Evolutionary conservation across 2,329 filamentous ascomycete species (phyloP).

Genomic region (Talaromyces sp.): DNA sequence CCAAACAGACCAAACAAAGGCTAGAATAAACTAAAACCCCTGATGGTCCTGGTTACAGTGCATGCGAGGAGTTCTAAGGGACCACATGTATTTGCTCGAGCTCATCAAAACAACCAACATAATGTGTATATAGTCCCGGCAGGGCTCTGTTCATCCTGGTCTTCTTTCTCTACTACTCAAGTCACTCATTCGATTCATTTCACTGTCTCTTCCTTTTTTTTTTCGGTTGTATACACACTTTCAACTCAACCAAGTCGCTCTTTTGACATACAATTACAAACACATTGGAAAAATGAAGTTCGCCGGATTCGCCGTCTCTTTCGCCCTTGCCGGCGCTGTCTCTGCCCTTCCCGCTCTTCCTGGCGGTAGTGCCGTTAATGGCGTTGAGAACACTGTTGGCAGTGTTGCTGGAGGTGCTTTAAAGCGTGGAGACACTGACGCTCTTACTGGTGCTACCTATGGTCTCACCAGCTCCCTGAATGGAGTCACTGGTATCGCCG

Average conservation of each 20-base stretch:
- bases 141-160: background rate
- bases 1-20: conserved; percentile 5
- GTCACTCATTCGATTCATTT: conserved; percentile 24
- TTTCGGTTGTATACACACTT: conserved; percentile 3
- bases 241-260: conserved; percentile 22
- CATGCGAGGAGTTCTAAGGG: conserved; percentile 20
- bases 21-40: conserved; percentile 11
- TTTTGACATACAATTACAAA: conserved; percentile 15
- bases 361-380: conserved; percentile 4
- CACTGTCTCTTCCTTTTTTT: conserved; percentile 20
- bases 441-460: conserved; percentile 4
- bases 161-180: conserved; percentile 11
- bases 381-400: conserved; percentile 5
- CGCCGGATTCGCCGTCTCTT: conserved; percentile 35
- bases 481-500: conserved; percentile 15
- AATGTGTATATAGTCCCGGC: conserved; percentile 28
- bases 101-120: conserved; percentile 13
- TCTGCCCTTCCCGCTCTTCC: conserved; percentile 29
- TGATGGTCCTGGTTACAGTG: conserved; percentile 10
- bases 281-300: conserved; percentile 38
- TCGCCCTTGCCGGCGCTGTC: conserved; percentile 35
- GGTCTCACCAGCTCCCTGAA: conserved; percentile 15
- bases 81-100: conserved; percentile 8
- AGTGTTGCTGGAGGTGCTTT: conserved; percentile 1
- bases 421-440: conserved; percentile 12